Evolutionary conservation across 306 rosid species (phyloP), one percentile per base, ranked within the genome.

Genomic region (Cotoneaster glaucophyllus): DNA sequence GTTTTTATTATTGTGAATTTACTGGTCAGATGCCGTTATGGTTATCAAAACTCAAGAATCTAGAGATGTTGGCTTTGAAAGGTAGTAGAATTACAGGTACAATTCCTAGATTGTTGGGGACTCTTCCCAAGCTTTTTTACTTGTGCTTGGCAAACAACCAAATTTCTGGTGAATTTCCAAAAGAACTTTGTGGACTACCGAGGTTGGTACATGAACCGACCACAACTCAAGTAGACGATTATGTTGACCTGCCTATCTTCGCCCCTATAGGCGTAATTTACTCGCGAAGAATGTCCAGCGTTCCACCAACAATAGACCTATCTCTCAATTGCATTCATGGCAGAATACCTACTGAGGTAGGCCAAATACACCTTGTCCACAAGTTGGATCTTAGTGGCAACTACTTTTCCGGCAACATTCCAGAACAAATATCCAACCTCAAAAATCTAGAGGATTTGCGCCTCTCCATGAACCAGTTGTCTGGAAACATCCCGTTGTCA

Each of bases 181-280:
- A 56, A 56, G 26, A 56, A 56, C 62, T 56, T 21, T 56, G 62
- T n/a, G 13, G 12, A n/a, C 62, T 56, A 5, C 62, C 62, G 2
- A 56, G 24, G 26, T 56, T 56, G 62, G 3, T n/a, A n/a, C 24
- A n/a, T 7, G 26, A n/a, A 56, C 62, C 62, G 8, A 56, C 26
- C n/a, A 14, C 13, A 56, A 7, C 62, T 56, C 28, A n/a, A 56
- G 26, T 56, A 2, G 28, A n/a, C 28, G 9, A 8, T 56, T 56
- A 56, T 56, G 1, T 56, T n/a, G 62, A 56, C n/a, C 11, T 56
- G 13, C 26, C 62, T n/a, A 21, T 56, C 28, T 56, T 7, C 28
- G 2, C 3, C 25, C 12, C 13, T 8, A 1, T 0, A 0, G 24
- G 0, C 21, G 1, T 15, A 18, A 5, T 18, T 7, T 53, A 53